phyloP scores from a whole-genome alignment of 345 rosid genomes.

The Abelmoschus esculentus region DNA sequence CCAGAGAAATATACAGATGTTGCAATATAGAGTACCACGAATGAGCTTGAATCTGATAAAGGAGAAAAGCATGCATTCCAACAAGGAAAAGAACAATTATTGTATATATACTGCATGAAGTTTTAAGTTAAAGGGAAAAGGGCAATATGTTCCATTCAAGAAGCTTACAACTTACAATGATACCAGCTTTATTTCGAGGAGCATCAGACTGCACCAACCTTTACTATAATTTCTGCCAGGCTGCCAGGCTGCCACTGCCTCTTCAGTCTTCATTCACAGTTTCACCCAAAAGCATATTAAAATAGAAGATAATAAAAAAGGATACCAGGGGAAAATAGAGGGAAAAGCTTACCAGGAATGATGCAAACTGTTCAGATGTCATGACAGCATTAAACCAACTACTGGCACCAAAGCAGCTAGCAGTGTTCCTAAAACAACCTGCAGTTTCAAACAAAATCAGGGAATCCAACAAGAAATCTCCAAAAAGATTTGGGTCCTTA shows the following conservation, averaged over 20 bases:
- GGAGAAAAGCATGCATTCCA: too few species aligned
- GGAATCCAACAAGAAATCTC: background rate
- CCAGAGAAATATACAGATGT: slow-evolving; percentile 98
- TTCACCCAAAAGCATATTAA: too few species aligned
- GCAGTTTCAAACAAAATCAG: slow-evolving; percentile 24
- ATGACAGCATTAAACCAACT: slow-evolving; percentile 94
- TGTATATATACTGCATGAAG: too few species aligned
- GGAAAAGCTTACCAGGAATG: slow-evolving; percentile 58
- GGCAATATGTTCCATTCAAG: too few species aligned
- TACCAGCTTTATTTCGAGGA: too few species aligned
- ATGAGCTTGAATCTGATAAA: slow-evolving; percentile 96
- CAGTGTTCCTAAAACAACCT: slow-evolving; percentile 91
- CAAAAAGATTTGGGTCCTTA: background rate
- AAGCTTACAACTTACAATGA: too few species aligned
- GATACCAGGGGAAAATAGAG: background rate
- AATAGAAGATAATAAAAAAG: background rate
- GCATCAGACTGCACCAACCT: too few species aligned
- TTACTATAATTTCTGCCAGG: too few species aligned
- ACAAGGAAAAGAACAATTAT: too few species aligned
- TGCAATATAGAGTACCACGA: slow-evolving; percentile 79
- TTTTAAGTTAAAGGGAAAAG: too few species aligned
- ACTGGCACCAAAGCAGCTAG: slow-evolving; percentile 98
- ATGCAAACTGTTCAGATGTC: slow-evolving; percentile 99
- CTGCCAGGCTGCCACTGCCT: too few species aligned
- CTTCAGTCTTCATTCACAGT: too few species aligned